phyloP scores from a whole-genome alignment of 2,329 filamentous ascomycete species.

The Fusarium sp. region DNA sequence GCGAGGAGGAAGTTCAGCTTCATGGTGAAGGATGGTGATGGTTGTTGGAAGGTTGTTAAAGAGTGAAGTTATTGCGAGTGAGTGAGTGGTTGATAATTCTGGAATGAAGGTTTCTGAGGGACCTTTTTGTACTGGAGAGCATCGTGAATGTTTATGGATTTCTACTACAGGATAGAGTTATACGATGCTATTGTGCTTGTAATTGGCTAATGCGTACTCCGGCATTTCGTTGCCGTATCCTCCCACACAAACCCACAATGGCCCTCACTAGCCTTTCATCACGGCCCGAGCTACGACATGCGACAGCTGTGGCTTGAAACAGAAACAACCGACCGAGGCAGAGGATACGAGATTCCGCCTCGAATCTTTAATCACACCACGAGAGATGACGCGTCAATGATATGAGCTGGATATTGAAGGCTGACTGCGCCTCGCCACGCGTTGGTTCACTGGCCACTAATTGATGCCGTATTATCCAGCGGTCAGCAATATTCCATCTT shows the following conservation, averaged over 20 bases:
- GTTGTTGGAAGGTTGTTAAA: background rate
- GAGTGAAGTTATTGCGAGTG: background rate
- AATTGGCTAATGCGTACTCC: conserved; percentile 27
- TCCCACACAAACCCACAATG: background rate
- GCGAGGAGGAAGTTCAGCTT: conserved; percentile 27
- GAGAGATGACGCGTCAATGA: background rate
- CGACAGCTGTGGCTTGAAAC: background rate
- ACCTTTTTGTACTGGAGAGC: conserved; percentile 3
- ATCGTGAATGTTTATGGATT: background rate
- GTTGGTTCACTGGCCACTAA: background rate
- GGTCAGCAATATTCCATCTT: background rate
- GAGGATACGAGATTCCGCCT: background rate
- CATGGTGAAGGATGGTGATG: conserved; percentile 13
- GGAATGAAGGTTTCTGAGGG: background rate
- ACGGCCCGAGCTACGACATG: too few species aligned
- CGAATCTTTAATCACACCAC: background rate
- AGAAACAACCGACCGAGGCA: background rate
- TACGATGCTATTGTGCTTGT: background rate
- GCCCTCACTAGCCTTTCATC: background rate
- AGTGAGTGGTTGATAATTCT: background rate
- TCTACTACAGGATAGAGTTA: background rate
- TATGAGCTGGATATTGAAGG: background rate
- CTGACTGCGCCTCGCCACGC: background rate
- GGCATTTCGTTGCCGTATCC: conserved; percentile 24
- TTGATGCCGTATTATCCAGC: background rate